Evolutionary conservation across 2,329 filamentous ascomycete genomes (phyloP).

Genomic region (Neofusicoccum ribis): DNA sequence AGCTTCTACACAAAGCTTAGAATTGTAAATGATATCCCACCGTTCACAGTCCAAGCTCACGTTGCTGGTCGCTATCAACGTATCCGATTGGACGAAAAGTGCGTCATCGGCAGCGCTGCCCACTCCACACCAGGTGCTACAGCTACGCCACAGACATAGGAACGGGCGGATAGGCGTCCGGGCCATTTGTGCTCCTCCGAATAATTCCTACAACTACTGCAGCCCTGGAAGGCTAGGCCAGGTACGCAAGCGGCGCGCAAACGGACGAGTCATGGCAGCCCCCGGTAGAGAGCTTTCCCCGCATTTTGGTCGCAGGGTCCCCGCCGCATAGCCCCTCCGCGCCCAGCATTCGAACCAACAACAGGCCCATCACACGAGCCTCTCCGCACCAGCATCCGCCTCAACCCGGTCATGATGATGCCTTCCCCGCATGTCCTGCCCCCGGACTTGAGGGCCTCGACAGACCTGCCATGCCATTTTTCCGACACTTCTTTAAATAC

Average conservation of each 20-base stretch:
- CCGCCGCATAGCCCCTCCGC: conserved; percentile 12
- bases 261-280: not conserved
- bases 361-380: conserved; percentile 11
- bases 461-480: not conserved
- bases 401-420: conserved; percentile 9
- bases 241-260: conserved; percentile 4
- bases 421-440: conserved; percentile 11
- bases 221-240: not conserved
- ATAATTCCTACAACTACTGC: not conserved
- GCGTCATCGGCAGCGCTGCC: not conserved
- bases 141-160: not conserved
- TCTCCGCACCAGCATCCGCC: conserved; percentile 15
- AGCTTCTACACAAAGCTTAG: not conserved
- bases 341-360: not conserved
- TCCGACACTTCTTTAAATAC: not conserved
- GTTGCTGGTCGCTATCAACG: too few species aligned
- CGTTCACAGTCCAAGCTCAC: not conserved
- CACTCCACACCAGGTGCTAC: not conserved
- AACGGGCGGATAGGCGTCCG: not conserved
- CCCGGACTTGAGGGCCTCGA: not conserved
- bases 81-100: not conserved
- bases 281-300: conserved; percentile 10
- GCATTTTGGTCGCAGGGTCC: conserved; percentile 16
- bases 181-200: not conserved
- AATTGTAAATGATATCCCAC: conserved; percentile 11